Percentiles rank a stretch among this genome's conserved stretches.
Conservation (phyloP, 208 protist species). For the Trypanosoma vivax region DNA sequence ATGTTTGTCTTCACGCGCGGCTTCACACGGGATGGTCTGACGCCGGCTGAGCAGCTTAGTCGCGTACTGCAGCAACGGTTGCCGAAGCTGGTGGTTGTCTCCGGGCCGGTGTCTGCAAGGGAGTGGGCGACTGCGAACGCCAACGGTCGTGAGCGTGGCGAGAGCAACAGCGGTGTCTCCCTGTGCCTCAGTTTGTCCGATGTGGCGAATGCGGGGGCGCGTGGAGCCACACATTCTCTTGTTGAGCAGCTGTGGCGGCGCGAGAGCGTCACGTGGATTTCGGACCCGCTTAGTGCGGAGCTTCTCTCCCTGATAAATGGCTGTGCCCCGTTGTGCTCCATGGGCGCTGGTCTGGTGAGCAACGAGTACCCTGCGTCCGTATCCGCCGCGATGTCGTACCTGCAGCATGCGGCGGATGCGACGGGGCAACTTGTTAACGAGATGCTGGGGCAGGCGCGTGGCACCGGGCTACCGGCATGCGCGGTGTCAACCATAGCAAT, state of each 20-base stretch:
- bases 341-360: slow-evolving; percentile 81
- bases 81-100: slow-evolving; percentile 37
- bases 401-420: slow-evolving; percentile 54
- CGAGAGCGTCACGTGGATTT: slow-evolving; percentile 53
- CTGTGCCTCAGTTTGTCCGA: slow-evolving; percentile 33
- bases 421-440: slow-evolving; percentile 37
- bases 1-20: slow-evolving; percentile 19
- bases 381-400: slow-evolving; percentile 57
- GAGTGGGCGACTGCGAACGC: slow-evolving; percentile 51
- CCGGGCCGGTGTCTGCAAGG: slow-evolving; percentile 52
- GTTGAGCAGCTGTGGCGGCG: slow-evolving; percentile 33
- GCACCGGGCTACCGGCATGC: slow-evolving; percentile 44
- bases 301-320: slow-evolving; percentile 64
- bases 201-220: slow-evolving; percentile 7
- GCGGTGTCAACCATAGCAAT: slow-evolving; percentile 40
- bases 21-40: slow-evolving; percentile 13
- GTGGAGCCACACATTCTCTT: slow-evolving; percentile 12
- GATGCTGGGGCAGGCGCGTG: slow-evolving; percentile 14
- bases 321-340: slow-evolving; percentile 62
- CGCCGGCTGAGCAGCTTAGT: slow-evolving; percentile 10
- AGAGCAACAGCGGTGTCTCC: slow-evolving; percentile 24
- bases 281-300: slow-evolving; percentile 23
- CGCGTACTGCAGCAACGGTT: not conserved
- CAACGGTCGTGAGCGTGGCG: not conserved
- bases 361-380: slow-evolving; percentile 59